These are phyloP conservation scores for Hymenoscyphus fructigenus DNA, from an alignment of 2,329 filamentous ascomycete genomes.

Conservation along the genomic window DNA sequence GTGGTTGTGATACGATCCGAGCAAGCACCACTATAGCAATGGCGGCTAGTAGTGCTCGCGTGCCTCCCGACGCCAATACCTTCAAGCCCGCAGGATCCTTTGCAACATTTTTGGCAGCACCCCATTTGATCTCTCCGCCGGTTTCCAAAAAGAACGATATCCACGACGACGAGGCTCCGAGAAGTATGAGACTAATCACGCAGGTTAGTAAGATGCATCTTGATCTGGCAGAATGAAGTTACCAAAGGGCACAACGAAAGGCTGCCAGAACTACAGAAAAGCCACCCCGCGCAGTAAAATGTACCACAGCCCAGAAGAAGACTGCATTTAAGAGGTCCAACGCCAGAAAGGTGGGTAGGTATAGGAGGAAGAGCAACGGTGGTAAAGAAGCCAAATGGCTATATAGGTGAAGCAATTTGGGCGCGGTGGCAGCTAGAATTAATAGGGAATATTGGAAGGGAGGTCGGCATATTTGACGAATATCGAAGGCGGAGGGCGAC, in stretches of 20 bases:
- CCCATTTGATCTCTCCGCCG: conserved; percentile 42
- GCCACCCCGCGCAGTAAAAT: conserved; percentile 30
- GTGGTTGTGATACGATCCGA: conserved; percentile 33
- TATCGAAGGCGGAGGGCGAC: conserved; percentile 7
- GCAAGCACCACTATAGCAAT: conserved; percentile 33
- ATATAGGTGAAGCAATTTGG: conserved; percentile 23
- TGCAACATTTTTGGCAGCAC: conserved; percentile 38
- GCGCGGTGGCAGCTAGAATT: conserved; percentile 11
- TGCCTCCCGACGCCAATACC: conserved; percentile 39
- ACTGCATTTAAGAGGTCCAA: conserved; percentile 38
- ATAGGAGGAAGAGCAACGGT: conserved; percentile 36
- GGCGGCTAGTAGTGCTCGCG: conserved; percentile 32
- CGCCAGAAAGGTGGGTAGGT: conserved; percentile 41
- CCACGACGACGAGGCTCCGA: conserved; percentile 37
- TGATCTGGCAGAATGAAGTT: neutral
- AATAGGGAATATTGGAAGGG: conserved; percentile 23
- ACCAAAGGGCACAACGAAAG: conserved; percentile 10
- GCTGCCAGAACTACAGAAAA: conserved; percentile 8
- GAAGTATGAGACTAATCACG: conserved; percentile 26
- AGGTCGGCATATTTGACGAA: conserved; percentile 12
- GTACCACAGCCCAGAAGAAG: conserved; percentile 34
- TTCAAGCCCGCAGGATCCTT: conserved; percentile 40
- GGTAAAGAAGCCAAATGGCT: conserved; percentile 18
- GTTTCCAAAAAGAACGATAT: conserved; percentile 43
- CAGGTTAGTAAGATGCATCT: neutral